phyloP scores from a whole-genome alignment of 1,139 yeast species.

The Pneumocystis canis region DNA sequence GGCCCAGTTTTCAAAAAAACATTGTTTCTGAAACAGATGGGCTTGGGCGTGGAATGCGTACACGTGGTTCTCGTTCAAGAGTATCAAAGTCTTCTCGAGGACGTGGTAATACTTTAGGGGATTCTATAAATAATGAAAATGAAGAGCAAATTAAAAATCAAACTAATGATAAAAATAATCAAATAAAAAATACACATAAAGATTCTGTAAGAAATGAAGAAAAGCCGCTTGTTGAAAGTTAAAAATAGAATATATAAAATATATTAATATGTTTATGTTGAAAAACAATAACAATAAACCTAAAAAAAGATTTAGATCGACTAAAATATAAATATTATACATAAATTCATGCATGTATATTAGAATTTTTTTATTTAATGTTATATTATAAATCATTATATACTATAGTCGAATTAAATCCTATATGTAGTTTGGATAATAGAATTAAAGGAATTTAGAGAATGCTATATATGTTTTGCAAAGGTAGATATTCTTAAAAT shows the following conservation, averaged over 20 bases:
- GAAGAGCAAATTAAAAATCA: not conserved
- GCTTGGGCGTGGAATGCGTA: not conserved
- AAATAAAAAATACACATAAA: not conserved
- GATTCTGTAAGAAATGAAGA: not conserved
- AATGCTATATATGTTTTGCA: not conserved
- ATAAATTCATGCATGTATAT: not conserved
- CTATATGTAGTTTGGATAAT: not conserved
- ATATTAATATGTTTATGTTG: not conserved
- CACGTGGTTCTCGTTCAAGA: not conserved
- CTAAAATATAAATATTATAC: not conserved
- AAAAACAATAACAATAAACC: not conserved
- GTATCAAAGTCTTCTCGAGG: not conserved
- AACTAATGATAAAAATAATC: not conserved
- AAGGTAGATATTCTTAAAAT: not conserved
- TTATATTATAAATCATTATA: not conserved
- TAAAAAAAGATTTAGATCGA: not conserved
- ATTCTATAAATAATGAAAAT: not conserved
- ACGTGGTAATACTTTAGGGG: not conserved
- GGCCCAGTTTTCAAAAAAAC: not conserved
- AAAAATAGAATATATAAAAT: not conserved
- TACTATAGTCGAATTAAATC: not conserved
- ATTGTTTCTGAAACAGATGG: not conserved
- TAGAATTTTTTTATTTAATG: not conserved
- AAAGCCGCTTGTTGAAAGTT: not conserved
- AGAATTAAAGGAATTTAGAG: not conserved